Evolutionary conservation across 2,329 filamentous ascomycete species (phyloP).

Genomic region (Nemania abortiva): DNA sequence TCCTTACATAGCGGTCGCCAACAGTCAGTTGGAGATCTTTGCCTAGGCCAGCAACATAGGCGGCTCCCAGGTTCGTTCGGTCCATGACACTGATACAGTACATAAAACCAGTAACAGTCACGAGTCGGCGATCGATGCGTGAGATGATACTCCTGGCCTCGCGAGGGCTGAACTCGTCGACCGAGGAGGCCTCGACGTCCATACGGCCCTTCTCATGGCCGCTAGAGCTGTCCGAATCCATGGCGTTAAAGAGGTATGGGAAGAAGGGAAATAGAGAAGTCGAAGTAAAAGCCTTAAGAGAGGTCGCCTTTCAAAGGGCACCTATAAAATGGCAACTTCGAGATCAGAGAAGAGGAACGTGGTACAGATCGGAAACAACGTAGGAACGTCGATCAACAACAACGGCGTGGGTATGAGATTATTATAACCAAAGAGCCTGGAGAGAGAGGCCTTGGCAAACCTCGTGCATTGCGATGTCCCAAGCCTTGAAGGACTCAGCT

Average conservation of each 20-base stretch:
- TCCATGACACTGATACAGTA: conserved; percentile 85
- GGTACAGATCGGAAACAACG: conserved; percentile 5
- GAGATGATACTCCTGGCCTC: conserved; percentile 77
- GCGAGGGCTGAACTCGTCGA: conserved; percentile 64
- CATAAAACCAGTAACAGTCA: conserved; percentile 71
- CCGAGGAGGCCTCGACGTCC: conserved; percentile 38
- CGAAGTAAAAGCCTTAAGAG: conserved; percentile 26
- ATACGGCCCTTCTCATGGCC: conserved; percentile 38
- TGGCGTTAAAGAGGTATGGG: conserved; percentile 11
- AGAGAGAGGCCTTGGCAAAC: conserved; percentile 14
- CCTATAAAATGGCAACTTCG: conserved; percentile 26
- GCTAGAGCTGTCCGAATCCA: conserved; percentile 37
- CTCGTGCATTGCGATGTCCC: neutral
- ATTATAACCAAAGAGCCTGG: conserved; percentile 26
- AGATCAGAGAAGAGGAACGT: conserved; percentile 23
- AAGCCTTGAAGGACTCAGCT: conserved; percentile 2
- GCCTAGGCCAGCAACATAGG: conserved; percentile 75
- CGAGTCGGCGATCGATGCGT: conserved; percentile 75
- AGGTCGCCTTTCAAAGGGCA: conserved; percentile 35
- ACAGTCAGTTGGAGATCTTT: conserved; percentile 59
- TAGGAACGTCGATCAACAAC: conserved; percentile 8
- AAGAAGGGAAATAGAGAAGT: conserved; percentile 5
- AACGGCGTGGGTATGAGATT: conserved; percentile 31
- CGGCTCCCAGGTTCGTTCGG: conserved; percentile 78
- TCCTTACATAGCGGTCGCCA: conserved; percentile 55